phyloP scores from a whole-genome alignment of 805 yeast genomes.

The Saturnispora mendoncae region DNA sequence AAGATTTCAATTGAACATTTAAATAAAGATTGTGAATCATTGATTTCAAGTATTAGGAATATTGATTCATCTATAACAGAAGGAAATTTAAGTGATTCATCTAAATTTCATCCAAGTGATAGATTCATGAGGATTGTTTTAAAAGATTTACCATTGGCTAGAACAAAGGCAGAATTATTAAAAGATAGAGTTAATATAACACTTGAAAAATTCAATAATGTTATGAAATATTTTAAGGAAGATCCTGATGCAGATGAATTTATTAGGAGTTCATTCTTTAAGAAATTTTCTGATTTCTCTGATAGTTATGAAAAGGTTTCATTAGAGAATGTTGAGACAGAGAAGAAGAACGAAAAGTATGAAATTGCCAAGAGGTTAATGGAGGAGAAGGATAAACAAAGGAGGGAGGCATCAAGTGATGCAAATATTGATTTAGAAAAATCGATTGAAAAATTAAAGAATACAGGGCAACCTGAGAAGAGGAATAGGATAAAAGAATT shows the following conservation, averaged over 20 bases:
- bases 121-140: slow-evolving; percentile 50
- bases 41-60: slow-evolving; percentile 51
- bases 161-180: slow-evolving; percentile 56
- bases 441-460: slow-evolving; percentile 74
- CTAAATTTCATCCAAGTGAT: slow-evolving; percentile 78
- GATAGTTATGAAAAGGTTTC: slow-evolving; percentile 73
- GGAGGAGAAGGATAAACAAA: slow-evolving; percentile 31
- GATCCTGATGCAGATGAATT: slow-evolving; percentile 56
- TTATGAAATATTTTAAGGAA: slow-evolving; percentile 89
- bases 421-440: slow-evolving; percentile 62
- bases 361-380: slow-evolving; percentile 34
- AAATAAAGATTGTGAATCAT: slow-evolving; percentile 60
- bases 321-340: slow-evolving; percentile 66
- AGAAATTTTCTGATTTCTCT: slow-evolving; percentile 71
- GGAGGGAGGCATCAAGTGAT: slow-evolving; percentile 26
- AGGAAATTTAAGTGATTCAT: slow-evolving; percentile 79
- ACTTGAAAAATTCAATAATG: slow-evolving; percentile 51
- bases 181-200: slow-evolving; percentile 56
- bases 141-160: slow-evolving; percentile 67
- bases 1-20: slow-evolving; percentile 79
- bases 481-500: slow-evolving; percentile 50
- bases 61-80: slow-evolving; percentile 64
- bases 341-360: slow-evolving; percentile 66
- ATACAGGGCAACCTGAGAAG: slow-evolving; percentile 57
- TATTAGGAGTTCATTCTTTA: slow-evolving; percentile 63